Percentiles rank a stretch among this genome's conserved stretches.
Evolutionary conservation across 2,329 filamentous ascomycete species (phyloP).

Genomic region (Coniochaeta hoffmannii): DNA sequence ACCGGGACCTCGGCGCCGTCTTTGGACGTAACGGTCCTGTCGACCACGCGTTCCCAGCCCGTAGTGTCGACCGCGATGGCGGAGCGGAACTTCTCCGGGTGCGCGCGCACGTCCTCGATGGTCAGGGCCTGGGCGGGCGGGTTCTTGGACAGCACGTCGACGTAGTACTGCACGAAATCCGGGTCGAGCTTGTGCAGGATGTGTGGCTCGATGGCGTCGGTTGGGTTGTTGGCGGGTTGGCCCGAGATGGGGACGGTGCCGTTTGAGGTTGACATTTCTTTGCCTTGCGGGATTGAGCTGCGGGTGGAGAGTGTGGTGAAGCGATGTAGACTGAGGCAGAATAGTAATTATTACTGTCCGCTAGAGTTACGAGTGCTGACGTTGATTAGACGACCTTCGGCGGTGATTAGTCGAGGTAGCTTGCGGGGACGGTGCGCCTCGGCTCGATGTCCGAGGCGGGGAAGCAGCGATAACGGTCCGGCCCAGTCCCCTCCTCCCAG

Average conservation of each 20-base stretch:
- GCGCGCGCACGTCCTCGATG: conserved; percentile 22
- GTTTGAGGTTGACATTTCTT: not conserved
- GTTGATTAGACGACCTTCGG: no score
- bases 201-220: conserved; percentile 18
- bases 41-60: conserved; percentile 19
- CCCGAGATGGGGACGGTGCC: not conserved
- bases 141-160: conserved; percentile 14
- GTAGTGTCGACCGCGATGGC: conserved; percentile 20
- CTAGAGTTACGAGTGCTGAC: no score
- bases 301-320: not conserved
- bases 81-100: conserved; percentile 18
- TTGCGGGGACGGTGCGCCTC: not conserved
- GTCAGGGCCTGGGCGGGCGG: conserved; percentile 13
- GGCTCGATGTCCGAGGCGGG: not conserved
- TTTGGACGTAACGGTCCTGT: conserved; percentile 17
- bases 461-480: not conserved
- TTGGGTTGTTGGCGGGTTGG: not conserved
- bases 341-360: no score
- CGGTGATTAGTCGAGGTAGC: no score
- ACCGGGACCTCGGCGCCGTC: conserved; percentile 22
- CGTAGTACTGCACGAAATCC: conserved; percentile 20
- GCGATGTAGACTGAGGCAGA: no score
- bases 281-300: not conserved
- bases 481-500: no score
- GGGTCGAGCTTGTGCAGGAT: conserved; percentile 20